Conservation (phyloP, 2,329 filamentous ascomycete species). For the Chrysoporthe deuterocubensis region DNA sequence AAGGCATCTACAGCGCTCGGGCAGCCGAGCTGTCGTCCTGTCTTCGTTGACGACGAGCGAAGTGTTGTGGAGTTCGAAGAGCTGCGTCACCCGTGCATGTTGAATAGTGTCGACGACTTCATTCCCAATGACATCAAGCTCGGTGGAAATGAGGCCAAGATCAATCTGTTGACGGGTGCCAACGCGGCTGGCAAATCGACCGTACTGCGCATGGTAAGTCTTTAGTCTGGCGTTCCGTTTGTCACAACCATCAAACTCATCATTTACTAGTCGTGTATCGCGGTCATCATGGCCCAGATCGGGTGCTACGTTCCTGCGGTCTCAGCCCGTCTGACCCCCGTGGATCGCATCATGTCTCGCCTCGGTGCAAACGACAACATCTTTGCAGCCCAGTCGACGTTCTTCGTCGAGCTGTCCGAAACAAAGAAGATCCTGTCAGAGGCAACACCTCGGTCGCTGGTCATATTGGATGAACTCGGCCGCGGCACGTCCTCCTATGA, state of each 20-base stretch:
- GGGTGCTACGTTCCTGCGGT: slow-evolving; percentile 88
- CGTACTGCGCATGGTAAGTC: slow-evolving; percentile 83
- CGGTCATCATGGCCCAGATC: slow-evolving; percentile 96
- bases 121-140: slow-evolving; percentile 94
- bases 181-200: slow-evolving; percentile 98
- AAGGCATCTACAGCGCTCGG: slow-evolving; percentile 85
- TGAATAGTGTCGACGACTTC: slow-evolving; percentile 86
- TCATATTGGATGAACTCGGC: slow-evolving; percentile 95
- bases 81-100: slow-evolving; percentile 92
- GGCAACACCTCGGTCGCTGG: slow-evolving; percentile 89
- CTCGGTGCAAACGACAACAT: slow-evolving; percentile 98
- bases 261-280: slow-evolving; percentile 75
- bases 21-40: slow-evolving; percentile 83
- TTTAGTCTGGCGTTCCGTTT: slow-evolving; percentile 7
- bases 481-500: slow-evolving; percentile 95
- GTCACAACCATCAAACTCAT: slow-evolving; percentile 33
- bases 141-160: slow-evolving; percentile 79
- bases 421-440: slow-evolving; percentile 98
- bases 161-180: slow-evolving; percentile 90
- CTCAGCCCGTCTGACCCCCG: slow-evolving; percentile 82
- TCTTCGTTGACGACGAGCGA: slow-evolving; percentile 83
- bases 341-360: slow-evolving; percentile 98
- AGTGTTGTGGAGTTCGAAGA: slow-evolving; percentile 91
- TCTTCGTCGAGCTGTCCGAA: slow-evolving; percentile 96
- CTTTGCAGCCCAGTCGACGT: slow-evolving; percentile 95